phyloP scores from a whole-genome alignment of 257 asterid species.

The Solanum paucissectum region DNA sequence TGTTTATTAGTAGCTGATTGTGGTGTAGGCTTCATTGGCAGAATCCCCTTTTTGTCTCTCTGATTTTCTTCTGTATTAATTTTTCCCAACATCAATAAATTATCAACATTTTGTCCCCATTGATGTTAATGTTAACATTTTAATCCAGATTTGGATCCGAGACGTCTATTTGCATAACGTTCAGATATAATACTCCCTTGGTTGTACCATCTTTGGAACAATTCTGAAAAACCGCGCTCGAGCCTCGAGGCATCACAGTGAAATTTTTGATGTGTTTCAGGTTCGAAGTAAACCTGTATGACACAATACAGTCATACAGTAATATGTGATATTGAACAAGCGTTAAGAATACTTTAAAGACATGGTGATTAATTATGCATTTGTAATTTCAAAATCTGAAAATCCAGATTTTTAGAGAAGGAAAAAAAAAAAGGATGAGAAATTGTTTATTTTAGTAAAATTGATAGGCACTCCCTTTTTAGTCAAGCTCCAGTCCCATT shows the following conservation, averaged over 20 bases:
- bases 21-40: slow-evolving; percentile 7
- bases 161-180: background rate
- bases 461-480: too few species aligned
- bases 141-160: background rate
- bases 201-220: background rate
- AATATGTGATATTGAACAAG: background rate
- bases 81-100: slow-evolving; percentile 3
- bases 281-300: background rate
- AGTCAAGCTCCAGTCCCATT: background rate
- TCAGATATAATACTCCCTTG: background rate
- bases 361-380: background rate
- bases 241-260: background rate
- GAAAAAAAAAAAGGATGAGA: background rate
- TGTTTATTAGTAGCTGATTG: slow-evolving; percentile 9
- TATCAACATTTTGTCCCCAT: background rate
- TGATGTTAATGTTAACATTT: background rate
- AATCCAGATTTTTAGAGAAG: background rate
- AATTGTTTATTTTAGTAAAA: background rate
- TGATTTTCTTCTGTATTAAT: background rate
- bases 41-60: background rate
- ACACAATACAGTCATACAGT: background rate
- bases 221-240: too few species aligned
- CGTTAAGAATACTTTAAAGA: background rate
- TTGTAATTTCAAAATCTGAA: background rate
- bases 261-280: background rate